Base-by-base conservation (phyloP, 2,329 filamentous ascomycete genomes). In the Sphaerulina vaccinii region DNA sequence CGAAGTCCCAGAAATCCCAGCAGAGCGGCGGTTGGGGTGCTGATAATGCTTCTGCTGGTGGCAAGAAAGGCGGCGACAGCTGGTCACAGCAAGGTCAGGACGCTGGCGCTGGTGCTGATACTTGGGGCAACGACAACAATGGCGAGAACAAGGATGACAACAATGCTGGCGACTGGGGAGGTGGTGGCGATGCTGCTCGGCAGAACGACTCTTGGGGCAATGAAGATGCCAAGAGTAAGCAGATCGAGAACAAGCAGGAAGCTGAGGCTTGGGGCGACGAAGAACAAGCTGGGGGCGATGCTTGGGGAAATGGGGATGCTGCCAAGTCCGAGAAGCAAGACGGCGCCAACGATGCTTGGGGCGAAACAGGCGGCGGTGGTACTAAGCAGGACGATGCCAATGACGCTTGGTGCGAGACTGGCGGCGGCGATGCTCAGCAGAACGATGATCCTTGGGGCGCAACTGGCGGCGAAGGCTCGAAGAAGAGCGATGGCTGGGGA, bases 401-500 rank as follows among this genome's bases (percentile, higher is more conserved):
- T 15, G 32, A 35, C 32, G 32, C 13, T n/a, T 35, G 32, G 32
- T n/a, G n/a, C n/a, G n/a, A n/a, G n/a, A n/a, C n/a, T n/a, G n/a
- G n/a, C n/a, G n/a, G n/a, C n/a, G 32, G 6, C 16, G 32, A n/a
- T 35, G 16, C 13, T 6, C 23, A 49, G 9, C 35, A 40, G 33
- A 22, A 39, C 6, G 32, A 38, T 33, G 23, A 46, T n/a, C 41
- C 32, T 3, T 29, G 39, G 32, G 40, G 15, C 10, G 40, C 21
- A 10, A 32, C 38, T 47, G 36, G 40, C 37, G 35, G 15, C 2
- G 21, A 41, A 23, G 35, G 41, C 29, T 36, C 36, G 23, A 45
- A 49, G 19, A 37, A 57, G 38, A 41, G 58, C 15, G 53, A 60
- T 15, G 41, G 23, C 21, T 56, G 54, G 53, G 49, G 35, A 8